A percentile compares a stretch with the other conserved stretches of the same genome.
phyloP scores from a whole-genome alignment of 2,329 filamentous ascomycete genomes.

The Aspergillus pseudonomiae region DNA sequence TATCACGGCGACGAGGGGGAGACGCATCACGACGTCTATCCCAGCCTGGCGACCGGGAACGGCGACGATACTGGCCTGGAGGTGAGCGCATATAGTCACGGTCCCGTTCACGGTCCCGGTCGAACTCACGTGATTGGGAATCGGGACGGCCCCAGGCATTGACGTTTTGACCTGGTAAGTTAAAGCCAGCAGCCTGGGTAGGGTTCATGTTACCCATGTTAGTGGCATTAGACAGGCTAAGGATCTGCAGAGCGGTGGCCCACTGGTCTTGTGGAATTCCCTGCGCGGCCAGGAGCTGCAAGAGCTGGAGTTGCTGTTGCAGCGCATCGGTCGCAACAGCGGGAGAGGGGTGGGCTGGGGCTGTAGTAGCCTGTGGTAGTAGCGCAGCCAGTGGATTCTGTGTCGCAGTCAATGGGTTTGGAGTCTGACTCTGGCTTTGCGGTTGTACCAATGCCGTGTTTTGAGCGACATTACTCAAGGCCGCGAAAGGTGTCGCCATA shows the following conservation, averaged over 20 bases:
- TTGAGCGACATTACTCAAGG: conserved; percentile 44
- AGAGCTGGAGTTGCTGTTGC: conserved; percentile 71
- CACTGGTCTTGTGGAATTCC: conserved; percentile 79
- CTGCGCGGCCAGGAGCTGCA: conserved; percentile 74
- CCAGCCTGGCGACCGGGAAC: conserved; percentile 78
- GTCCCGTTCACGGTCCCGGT: conserved; percentile 66
- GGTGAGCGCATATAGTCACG: conserved; percentile 66
- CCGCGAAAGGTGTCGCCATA: conserved; percentile 54
- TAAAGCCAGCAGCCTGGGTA: conserved; percentile 38
- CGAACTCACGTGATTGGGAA: conserved; percentile 50
- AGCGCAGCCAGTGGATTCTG: conserved; percentile 47
- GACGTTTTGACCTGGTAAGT: conserved; percentile 33
- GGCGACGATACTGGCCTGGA: conserved; percentile 62
- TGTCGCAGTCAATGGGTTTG: conserved; percentile 45
- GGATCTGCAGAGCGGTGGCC: conserved; percentile 58
- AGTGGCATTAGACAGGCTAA: conserved; percentile 45
- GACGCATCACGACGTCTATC: conserved; percentile 70
- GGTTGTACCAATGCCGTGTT: conserved; percentile 40
- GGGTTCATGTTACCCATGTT: conserved; percentile 40
- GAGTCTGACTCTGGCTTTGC: conserved; percentile 44
- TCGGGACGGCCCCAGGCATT: conserved; percentile 42
- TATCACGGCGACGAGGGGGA: conserved; percentile 64
- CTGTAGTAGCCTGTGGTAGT: conserved; percentile 42
- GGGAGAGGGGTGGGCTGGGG: conserved; percentile 30
- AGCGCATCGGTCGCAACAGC: conserved; percentile 53